Evolutionary conservation across 768 basidiomycete genomes (phyloP).

Genomic region (Ramaria rubella): DNA sequence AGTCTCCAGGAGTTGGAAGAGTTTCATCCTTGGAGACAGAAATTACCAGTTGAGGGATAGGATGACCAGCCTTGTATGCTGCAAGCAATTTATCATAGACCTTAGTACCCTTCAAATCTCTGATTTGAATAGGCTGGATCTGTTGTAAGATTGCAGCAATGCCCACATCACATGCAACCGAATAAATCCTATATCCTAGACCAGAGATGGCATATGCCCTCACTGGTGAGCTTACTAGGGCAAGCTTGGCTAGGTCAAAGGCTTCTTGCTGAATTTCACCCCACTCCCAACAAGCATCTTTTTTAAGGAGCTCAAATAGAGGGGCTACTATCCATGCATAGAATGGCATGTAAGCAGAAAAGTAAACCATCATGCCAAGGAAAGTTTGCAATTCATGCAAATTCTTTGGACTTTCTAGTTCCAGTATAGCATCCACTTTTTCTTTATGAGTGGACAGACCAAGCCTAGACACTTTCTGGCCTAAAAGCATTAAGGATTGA

Average conservation of each 20-base stretch:
- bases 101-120: conserved; percentile 18
- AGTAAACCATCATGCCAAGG: too few relatives aligned
- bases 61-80: conserved; percentile 4
- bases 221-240: conserved; percentile 28
- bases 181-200: conserved; percentile 30
- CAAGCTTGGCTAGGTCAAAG: conserved; percentile 25
- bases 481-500: too few relatives aligned
- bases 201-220: conserved; percentile 25
- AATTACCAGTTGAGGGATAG: conserved; percentile 8
- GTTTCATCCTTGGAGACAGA: conserved; percentile 12
- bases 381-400: too few relatives aligned
- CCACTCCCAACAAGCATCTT: conserved; percentile 22
- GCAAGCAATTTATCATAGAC: conserved; percentile 14
- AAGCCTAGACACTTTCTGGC: too few relatives aligned
- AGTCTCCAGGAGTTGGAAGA: conserved; percentile 25
- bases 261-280: conserved; percentile 20
- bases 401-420: too few relatives aligned
- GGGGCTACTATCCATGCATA: conserved; percentile 30
- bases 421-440: too few relatives aligned
- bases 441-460: too few relatives aligned
- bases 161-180: conserved; percentile 26
- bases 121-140: conserved; percentile 18
- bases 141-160: conserved; percentile 27
- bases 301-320: conserved; percentile 28
- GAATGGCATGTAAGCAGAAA: too few relatives aligned